phyloP scores from a whole-genome alignment of 192 early-diverging fungal species.

The Gonapodya sp. region DNA sequence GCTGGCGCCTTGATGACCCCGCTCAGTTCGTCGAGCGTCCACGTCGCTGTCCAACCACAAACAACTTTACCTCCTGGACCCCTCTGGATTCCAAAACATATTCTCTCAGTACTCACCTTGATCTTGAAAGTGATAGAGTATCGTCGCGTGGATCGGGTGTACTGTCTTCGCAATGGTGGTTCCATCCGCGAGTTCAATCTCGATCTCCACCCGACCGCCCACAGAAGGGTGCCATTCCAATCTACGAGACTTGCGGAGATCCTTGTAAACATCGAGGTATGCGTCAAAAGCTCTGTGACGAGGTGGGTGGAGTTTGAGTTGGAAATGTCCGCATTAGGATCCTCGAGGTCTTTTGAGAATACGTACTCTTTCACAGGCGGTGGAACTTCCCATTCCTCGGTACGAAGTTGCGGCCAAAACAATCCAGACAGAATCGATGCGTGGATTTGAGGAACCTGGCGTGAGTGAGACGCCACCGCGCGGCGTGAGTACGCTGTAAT shows the following conservation, averaged over 20 bases:
- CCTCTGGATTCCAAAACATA: too few species aligned
- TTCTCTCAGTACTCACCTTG: slow-evolving; percentile 11
- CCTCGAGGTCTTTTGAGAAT: too few species aligned
- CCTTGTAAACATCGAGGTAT: neutral
- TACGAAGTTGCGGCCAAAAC: slow-evolving; percentile 46
- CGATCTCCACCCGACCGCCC: neutral
- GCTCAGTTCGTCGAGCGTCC: slow-evolving; percentile 4
- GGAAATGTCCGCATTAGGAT: neutral
- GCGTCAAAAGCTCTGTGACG: neutral
- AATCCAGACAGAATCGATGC: slow-evolving; percentile 46
- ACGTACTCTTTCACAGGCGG: neutral
- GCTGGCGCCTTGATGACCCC: neutral
- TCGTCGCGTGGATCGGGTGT: neutral
- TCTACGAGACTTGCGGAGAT: neutral
- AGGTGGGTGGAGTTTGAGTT: neutral
- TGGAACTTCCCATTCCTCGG: neutral
- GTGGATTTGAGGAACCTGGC: slow-evolving; percentile 25
- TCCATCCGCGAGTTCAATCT: neutral
- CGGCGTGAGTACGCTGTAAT: neutral
- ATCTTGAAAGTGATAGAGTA: slow-evolving; percentile 13
- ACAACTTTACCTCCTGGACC: too few species aligned
- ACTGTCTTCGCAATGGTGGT: neutral
- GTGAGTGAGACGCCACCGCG: too few species aligned
- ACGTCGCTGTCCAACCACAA: neutral
- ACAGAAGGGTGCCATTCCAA: neutral